Evolutionary conservation across 2,329 filamentous ascomycete genomes (phyloP).

Genomic region (Ploettnerulaceae sp.): DNA sequence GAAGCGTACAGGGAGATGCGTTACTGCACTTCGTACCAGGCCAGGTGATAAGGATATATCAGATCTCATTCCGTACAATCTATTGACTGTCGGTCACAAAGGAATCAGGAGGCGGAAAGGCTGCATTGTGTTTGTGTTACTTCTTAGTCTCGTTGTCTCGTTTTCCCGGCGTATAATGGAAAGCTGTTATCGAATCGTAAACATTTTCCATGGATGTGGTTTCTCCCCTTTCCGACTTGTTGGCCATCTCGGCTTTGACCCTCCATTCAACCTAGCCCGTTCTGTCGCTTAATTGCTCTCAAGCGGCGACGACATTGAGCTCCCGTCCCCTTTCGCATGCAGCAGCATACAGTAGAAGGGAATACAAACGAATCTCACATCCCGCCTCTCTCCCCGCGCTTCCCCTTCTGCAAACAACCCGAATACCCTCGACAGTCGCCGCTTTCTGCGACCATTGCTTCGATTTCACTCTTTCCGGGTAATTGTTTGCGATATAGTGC

Average conservation of each 20-base stretch:
- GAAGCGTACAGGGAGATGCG: too few species aligned
- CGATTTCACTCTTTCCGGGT: slow-evolving; percentile 2
- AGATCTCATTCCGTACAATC: too few species aligned
- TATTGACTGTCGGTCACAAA: too few species aligned
- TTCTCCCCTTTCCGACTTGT: not conserved
- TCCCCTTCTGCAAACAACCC: not conserved
- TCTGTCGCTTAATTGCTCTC: slow-evolving; percentile 5
- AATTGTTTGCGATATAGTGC: slow-evolving; percentile 7
- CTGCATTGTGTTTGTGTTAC: not conserved
- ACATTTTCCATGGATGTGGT: not conserved
- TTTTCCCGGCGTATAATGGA: not conserved
- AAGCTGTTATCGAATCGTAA: not conserved
- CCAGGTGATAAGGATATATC: slow-evolving; percentile 11
- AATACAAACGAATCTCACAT: slow-evolving; percentile 4
- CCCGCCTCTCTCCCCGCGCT: not conserved
- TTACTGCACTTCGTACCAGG: too few species aligned
- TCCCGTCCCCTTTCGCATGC: slow-evolving; percentile 1
- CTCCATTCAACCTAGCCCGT: not conserved
- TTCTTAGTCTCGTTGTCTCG: not conserved
- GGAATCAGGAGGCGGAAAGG: too few species aligned
- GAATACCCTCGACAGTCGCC: not conserved
- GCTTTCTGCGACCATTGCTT: not conserved
- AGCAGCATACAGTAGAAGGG: not conserved
- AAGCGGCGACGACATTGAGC: slow-evolving; percentile 1
- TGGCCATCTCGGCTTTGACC: not conserved